These are phyloP conservation scores for Ilyonectria destructans DNA, from an alignment of 2,329 filamentous ascomycete species.

Conservation along the genomic window DNA sequence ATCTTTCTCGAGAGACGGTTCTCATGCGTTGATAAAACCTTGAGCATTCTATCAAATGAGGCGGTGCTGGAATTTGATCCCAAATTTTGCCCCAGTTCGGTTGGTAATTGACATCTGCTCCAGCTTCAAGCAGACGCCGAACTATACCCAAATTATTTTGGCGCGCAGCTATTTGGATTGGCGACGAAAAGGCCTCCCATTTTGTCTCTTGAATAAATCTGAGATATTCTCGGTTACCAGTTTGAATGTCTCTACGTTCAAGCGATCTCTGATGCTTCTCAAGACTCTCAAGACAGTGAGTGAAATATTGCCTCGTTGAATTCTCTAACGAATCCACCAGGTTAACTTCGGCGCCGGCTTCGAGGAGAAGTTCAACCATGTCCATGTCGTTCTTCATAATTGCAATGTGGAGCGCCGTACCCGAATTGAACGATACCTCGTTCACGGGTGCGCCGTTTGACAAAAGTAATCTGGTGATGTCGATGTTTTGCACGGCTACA, in stretches of 20 bases:
- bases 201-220: too few species aligned
- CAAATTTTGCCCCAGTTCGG: not conserved
- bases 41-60: not conserved
- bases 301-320: not conserved
- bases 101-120: not conserved
- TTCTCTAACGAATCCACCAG: not conserved
- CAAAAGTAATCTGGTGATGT: slow-evolving; percentile 5
- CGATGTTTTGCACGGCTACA: slow-evolving; percentile 3
- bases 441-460: not conserved
- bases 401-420: slow-evolving; percentile 10
- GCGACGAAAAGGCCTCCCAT: not conserved
- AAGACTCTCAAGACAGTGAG: not conserved
- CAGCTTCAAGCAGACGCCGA: not conserved
- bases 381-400: not conserved
- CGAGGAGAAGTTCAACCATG: not conserved
- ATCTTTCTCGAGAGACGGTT: fast-evolving
- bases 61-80: not conserved
- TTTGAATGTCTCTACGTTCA: not conserved
- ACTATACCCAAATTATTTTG: not conserved
- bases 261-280: too few species aligned
- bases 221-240: too few species aligned
- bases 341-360: not conserved
- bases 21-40: not conserved
- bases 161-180: not conserved
- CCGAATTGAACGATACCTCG: not conserved